A percentile compares a stretch with the other conserved stretches of the same genome.
Evolutionary conservation across 805 yeast species (phyloP).

Genomic region (Spathaspora girioi): DNA sequence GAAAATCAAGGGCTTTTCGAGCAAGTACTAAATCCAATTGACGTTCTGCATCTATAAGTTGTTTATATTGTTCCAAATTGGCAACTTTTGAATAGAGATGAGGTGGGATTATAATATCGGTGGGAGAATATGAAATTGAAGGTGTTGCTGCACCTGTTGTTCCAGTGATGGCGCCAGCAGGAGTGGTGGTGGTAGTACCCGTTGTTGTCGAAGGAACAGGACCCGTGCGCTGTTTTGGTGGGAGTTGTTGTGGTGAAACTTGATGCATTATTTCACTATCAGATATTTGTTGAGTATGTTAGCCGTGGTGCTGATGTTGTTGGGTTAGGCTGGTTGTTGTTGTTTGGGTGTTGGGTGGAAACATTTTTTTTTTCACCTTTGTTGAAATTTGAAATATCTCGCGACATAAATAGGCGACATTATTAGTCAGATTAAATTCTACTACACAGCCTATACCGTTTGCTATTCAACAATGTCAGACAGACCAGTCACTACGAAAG

Average conservation of each 20-base stretch:
- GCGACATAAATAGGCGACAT: background rate
- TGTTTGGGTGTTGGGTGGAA: background rate
- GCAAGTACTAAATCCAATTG: conserved; percentile 76
- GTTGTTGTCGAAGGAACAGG: background rate
- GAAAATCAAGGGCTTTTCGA: conserved; percentile 80
- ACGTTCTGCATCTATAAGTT: conserved; percentile 76
- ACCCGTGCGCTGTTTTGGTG: background rate
- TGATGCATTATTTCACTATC: background rate
- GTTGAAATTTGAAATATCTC: background rate
- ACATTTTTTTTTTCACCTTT: background rate
- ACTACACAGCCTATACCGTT: background rate
- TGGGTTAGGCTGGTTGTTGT: background rate
- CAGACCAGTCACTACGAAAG: conserved; percentile 4
- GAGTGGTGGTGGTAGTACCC: background rate
- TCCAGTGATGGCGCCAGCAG: background rate
- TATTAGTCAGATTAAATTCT: background rate
- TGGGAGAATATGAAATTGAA: conserved; percentile 39
- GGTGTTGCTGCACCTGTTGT: conserved; percentile 21
- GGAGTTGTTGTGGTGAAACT: conserved; percentile 1
- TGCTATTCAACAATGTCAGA: background rate
- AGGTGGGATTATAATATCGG: conserved; percentile 37
- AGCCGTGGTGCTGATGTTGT: background rate
- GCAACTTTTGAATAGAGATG: conserved; percentile 47
- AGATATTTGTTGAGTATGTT: background rate
- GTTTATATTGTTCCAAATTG: conserved; percentile 68